Evolutionary conservation across 2,329 filamentous ascomycete species (phyloP).

Genomic region (Aspergillus transmontanensis): DNA sequence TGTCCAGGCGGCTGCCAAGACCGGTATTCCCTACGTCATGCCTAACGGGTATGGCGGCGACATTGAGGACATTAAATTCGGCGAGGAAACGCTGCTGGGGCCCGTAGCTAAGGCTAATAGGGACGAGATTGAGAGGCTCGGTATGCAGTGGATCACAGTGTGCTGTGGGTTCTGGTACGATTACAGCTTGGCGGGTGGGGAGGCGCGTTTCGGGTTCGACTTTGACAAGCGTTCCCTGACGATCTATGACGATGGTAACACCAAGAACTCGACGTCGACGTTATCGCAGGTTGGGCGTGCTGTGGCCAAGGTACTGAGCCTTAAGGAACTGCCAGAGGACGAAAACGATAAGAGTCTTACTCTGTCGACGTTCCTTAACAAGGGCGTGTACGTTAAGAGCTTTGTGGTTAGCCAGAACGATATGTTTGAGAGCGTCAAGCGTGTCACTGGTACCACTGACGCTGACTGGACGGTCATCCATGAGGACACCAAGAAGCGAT

Average conservation of each 20-base stretch:
- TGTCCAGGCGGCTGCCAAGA: conserved; percentile 57
- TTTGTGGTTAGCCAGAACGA: conserved; percentile 65
- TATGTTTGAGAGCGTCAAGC: conserved; percentile 64
- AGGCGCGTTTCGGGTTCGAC: conserved; percentile 53
- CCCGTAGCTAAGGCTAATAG: conserved; percentile 25
- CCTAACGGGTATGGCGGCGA: conserved; percentile 52
- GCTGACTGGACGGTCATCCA: conserved; percentile 62
- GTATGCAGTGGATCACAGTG: conserved; percentile 50
- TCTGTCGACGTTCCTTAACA: conserved; percentile 52
- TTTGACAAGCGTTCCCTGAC: conserved; percentile 46
- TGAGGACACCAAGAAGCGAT: conserved; percentile 53
- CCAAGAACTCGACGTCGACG: conserved; percentile 60
- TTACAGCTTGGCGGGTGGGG: conserved; percentile 47
- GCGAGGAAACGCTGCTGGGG: conserved; percentile 42
- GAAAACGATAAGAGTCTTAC: conserved; percentile 39
- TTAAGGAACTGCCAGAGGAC: conserved; percentile 47
- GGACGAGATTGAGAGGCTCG: conserved; percentile 45
- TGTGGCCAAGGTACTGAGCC: conserved; percentile 54
- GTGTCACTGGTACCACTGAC: conserved; percentile 59
- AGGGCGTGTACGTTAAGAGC: conserved; percentile 55
- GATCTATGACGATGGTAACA: conserved; percentile 60
- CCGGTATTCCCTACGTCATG: conserved; percentile 58
- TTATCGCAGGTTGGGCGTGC: conserved; percentile 59
- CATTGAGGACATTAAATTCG: conserved; percentile 30
- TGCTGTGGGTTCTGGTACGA: conserved; percentile 58